Percentiles rank a stretch among this genome's conserved stretches.
Conservation (phyloP, 129 eudicot genomes). For the Helichrysum umbraculigerum region DNA sequence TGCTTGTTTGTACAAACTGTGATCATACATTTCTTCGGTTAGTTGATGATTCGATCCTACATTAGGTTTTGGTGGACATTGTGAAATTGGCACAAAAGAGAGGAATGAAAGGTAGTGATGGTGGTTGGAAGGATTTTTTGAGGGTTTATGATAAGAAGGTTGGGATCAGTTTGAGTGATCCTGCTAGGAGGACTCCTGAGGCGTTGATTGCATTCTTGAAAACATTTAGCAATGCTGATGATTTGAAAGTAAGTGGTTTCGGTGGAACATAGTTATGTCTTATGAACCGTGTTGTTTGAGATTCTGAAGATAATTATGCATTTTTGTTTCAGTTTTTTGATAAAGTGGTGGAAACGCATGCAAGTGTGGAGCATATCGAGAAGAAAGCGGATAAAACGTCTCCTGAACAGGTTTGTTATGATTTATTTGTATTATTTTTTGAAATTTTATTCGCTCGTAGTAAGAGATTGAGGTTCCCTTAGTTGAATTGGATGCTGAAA, state of each 20-base stretch:
- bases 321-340: constrained; percentile 56
- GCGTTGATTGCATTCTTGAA: constrained; percentile 62
- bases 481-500: neutral
- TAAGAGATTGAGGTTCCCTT: neutral
- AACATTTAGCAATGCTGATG: constrained; percentile 58
- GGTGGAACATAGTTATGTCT: neutral
- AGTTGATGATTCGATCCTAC: too few relatives aligned
- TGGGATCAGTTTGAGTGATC: constrained; percentile 88
- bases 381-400: constrained; percentile 53
- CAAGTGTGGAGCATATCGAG: constrained; percentile 39
- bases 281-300: neutral
- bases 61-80: constrained; percentile 69
- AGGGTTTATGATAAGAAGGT: constrained; percentile 55
- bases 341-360: constrained; percentile 55
- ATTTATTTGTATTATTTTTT: neutral
- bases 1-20: too few relatives aligned
- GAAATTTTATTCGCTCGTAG: neutral
- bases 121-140: constrained; percentile 89
- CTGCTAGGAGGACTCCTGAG: constrained; percentile 63
- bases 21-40: too few relatives aligned
- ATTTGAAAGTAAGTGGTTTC: constrained; percentile 45
- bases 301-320: neutral
- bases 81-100: constrained; percentile 83
- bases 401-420: constrained; percentile 72
- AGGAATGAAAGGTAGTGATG: constrained; percentile 76